Conservation (phyloP, 176 grass and related monocot species). For the Avena eriantha region DNA sequence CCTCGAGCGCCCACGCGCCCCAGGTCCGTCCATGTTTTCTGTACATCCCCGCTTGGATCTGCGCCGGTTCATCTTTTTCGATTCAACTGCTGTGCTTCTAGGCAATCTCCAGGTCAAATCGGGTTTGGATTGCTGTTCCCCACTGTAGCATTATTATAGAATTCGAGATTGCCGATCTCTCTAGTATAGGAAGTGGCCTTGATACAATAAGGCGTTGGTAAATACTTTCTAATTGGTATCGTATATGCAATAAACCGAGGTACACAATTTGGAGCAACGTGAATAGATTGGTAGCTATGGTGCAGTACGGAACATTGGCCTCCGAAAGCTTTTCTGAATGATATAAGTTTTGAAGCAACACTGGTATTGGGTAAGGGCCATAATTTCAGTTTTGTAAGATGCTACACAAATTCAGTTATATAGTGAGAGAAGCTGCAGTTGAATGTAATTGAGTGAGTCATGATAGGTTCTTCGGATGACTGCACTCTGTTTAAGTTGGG, state of each 20-base stretch:
- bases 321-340: neutral
- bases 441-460: neutral
- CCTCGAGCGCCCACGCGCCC: constrained; percentile 61
- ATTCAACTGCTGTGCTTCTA: neutral
- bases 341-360: neutral
- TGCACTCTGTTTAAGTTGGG: neutral
- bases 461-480: neutral
- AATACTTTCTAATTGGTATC: neutral
- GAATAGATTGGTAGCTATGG: neutral
- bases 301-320: neutral
- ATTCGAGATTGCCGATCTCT: neutral
- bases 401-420: neutral
- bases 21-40: constrained; percentile 35
- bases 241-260: neutral
- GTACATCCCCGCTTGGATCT: neutral
- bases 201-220: too few relatives aligned
- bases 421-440: neutral
- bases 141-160: neutral
- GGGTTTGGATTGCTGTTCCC: neutral
- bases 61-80: neutral
- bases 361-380: neutral
- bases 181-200: neutral
- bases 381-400: neutral
- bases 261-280: neutral
- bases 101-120: neutral